Base-by-base conservation (phyloP, 2,329 filamentous ascomycete genomes). In the Scopulariopsis brevicaulis region DNA sequence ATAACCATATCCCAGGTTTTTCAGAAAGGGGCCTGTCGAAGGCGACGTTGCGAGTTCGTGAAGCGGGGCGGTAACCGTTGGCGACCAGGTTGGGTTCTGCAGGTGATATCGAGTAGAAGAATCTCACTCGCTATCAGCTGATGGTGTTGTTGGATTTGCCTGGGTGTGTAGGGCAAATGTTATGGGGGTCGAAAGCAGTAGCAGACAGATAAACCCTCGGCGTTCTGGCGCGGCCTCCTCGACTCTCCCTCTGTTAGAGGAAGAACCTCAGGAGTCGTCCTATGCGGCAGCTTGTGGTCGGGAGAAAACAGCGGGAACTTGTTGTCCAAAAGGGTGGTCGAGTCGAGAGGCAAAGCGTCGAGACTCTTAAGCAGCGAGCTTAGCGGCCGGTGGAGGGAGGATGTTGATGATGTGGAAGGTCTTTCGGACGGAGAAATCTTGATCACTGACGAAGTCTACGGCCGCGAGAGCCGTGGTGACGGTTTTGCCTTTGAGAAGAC, bases 211-310 rank as follows among this genome's bases (percentile, higher is more conserved):
- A 90, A 87, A 86, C 87, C 90, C 82, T 89, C 82, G 81, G 81
- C 86, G 82, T 86, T 85, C 84, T 89, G 89, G 87, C 90, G 88
- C 90, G 89, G 90, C 87, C 90, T 93, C 87, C 88, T 90, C 89
- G 91, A 96, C 90, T 94, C 94, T 95, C 93, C 94, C 94, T 92
- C 93, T 76, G 79, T 80, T 79, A 94, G 93, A 96, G 92, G 93
- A 97, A 97, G 93, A 96, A 92, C 88, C 89, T 86, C 83, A 84
- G 84, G 86, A 86, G 84, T 84, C 86, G 88, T 95, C 89, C 90
- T 97, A 99, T 99, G 93, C 94, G 94, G 94, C 94, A 97, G 93
- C 90, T 96, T 88, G 83, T 79, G 76, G 74, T 77, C 76, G 76
- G 81, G 75, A 73, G 81, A 76, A 71, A 77, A 81, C 73, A 79